Percentiles rank a stretch among this genome's conserved stretches.
These are phyloP conservation scores for Arthrobotrys pseudoclavata DNA, from an alignment of 2,329 filamentous ascomycete species.

Conservation along the genomic window DNA sequence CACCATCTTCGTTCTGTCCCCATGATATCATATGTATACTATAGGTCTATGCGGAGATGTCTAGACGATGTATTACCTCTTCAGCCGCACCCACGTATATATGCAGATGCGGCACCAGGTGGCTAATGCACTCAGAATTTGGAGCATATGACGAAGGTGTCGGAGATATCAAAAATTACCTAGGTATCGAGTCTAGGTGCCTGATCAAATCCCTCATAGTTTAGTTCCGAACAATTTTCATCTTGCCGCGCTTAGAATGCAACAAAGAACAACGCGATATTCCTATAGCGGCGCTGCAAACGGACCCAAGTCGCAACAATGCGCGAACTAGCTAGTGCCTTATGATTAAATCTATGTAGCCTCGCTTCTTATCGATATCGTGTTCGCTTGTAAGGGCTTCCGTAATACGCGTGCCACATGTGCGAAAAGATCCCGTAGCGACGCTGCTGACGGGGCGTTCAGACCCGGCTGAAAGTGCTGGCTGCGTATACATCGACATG, in stretches of 20 bases:
- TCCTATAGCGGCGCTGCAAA: not conserved
- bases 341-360: not conserved
- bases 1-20: not conserved
- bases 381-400: too few relatives aligned
- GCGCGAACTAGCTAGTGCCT: not conserved
- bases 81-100: slow-evolving; percentile 22
- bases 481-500: too few relatives aligned
- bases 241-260: not conserved
- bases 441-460: too few relatives aligned
- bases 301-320: not conserved
- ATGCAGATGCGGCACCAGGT: slow-evolving; percentile 9
- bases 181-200: not conserved
- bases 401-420: too few relatives aligned
- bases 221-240: not conserved
- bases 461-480: too few relatives aligned
- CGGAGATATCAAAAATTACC: not conserved
- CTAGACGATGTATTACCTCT: not conserved
- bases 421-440: too few relatives aligned
- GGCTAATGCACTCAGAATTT: not conserved
- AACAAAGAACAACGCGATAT: slow-evolving; percentile 17
- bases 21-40: not conserved
- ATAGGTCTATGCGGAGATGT: not conserved
- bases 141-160: not conserved
- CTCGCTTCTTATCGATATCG: too few relatives aligned
- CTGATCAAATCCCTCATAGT: not conserved